Evolutionary conservation across 495 filamentous ascomycete species (phyloP), one percentile per base, ranked within the genome.

Genomic region (Aspergillus homomorphus): DNA sequence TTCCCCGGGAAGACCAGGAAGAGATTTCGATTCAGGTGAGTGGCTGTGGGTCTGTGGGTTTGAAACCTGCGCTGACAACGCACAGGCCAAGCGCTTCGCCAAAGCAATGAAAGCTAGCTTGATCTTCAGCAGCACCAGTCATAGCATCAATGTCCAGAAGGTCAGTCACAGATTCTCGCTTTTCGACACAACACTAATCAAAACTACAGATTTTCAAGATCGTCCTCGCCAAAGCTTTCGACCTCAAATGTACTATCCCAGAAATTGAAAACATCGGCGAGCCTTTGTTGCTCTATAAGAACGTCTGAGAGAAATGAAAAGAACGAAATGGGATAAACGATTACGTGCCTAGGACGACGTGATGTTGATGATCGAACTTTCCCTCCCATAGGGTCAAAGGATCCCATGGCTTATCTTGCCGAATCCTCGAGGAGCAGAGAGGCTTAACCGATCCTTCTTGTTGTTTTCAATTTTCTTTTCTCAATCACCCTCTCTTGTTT

Each of bases 131-230:
- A 96, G 92, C 70, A 98, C 94, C 26, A 96, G 91, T 71, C 94
- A 98, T 73, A 96, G 91, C 72, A 98, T 98, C 79, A 98, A 98
- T 64, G 94, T 98, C 28, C 94, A 98, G 71, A 98, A 98, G 89
- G 94, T 96, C 67, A 23, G 8, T 42, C 24, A 30, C 22, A 14
- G 12, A n/a, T 16, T 8, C 10, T 38, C 2, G 19, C 41, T 16
- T 14, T 19, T 46, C 54, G 18, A 30, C 26, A 28, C 26, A 4
- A 3, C 4, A 4, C 26, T 33, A 41, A 65, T 77, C 38, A 76
- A 61, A 30, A 38, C 23, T 22, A 15, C 58, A 98, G 94, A 98
- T 98, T 69, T 98, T 98, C 83, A 98, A 98, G 72, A 98, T 98
- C 65, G 94, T 98, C 55, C 83, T 98, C 28, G 93, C 93, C 57